phyloP scores from a whole-genome alignment of 2,329 filamentous ascomycete genomes.

The Cordyceps cicadae region DNA sequence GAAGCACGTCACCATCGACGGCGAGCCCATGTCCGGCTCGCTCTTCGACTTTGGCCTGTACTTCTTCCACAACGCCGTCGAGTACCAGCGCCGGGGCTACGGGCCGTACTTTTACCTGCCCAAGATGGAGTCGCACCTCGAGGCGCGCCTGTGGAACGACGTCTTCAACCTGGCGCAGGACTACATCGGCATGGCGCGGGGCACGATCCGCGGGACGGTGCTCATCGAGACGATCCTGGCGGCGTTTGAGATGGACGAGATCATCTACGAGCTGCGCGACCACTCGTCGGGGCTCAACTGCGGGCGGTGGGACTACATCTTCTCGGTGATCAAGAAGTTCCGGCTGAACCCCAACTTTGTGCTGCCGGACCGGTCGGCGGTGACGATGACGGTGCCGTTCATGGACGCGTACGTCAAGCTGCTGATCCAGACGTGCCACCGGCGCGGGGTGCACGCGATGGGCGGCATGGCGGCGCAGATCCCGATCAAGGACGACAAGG shows the following conservation, averaged over 20 bases:
- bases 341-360: constrained; percentile 89
- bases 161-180: constrained; percentile 95
- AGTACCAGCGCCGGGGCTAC: constrained; percentile 72
- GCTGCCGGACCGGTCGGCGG: constrained; percentile 78
- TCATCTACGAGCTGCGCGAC: constrained; percentile 97
- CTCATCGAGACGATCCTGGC: constrained; percentile 97
- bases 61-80: constrained; percentile 96
- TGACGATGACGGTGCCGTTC: constrained; percentile 98
- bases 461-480: constrained; percentile 98
- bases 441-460: constrained; percentile 96
- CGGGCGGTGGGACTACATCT: constrained; percentile 99
- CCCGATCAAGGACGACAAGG: constrained; percentile 90
- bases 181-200: constrained; percentile 78
- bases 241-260: constrained; percentile 99
- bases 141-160: constrained; percentile 97
- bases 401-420: constrained; percentile 96
- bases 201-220: constrained; percentile 90
- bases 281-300: constrained; percentile 97
- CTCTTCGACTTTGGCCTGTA: constrained; percentile 98
- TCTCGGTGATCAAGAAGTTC: constrained; percentile 99
- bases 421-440: constrained; percentile 96
- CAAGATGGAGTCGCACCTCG: constrained; percentile 96
- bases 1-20: constrained; percentile 94
- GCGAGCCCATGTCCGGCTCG: constrained; percentile 83
- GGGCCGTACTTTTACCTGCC: constrained; percentile 98